These are phyloP conservation scores for Bocquillonia castaneifolia DNA, from an alignment of 441 rosid genomes.

Conservation along the genomic window DNA sequence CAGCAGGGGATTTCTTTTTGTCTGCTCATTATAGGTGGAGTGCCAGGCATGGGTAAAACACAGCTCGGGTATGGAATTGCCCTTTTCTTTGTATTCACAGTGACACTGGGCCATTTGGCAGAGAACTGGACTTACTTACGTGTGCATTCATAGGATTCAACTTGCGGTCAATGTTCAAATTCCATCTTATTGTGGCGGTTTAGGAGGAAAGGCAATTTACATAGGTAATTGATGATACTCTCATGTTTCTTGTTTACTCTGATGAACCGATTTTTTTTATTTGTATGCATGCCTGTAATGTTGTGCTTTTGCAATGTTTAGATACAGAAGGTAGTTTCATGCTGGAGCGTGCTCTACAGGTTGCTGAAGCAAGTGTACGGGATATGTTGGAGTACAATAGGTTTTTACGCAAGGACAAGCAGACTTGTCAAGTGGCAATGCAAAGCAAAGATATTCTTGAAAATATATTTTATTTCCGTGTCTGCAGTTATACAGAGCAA, in stretches of 20 bases:
- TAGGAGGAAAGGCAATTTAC: conserved; percentile 84
- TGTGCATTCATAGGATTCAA: conserved; percentile 62
- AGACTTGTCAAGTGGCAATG: conserved; percentile 39
- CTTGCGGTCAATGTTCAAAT: conserved; percentile 91
- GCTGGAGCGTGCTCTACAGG: conserved; percentile 85
- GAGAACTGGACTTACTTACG: conserved; percentile 18
- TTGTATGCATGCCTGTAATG: conserved; percentile 2
- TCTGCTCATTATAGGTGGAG: conserved; percentile 55
- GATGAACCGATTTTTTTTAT: not conserved
- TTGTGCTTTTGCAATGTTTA: conserved; percentile 25
- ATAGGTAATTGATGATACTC: conserved; percentile 40
- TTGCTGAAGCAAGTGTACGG: conserved; percentile 70
- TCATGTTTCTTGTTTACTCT: conserved; percentile 2
- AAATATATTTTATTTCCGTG: conserved; percentile 75
- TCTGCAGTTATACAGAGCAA: conserved; percentile 86
- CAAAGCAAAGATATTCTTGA: conserved; percentile 61
- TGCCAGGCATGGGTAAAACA: conserved; percentile 93
- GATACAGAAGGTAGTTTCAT: conserved; percentile 96
- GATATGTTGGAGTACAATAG: conserved; percentile 55
- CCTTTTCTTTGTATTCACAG: conserved; percentile 10
- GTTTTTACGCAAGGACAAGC: conserved; percentile 45
- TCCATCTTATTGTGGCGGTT: conserved; percentile 73
- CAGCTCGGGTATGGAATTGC: conserved; percentile 71
- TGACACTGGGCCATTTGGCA: not conserved
- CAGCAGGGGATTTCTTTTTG: not conserved